Base-by-base conservation (phyloP, 306 rosid genomes). In the Spatholobus suberectus region DNA sequence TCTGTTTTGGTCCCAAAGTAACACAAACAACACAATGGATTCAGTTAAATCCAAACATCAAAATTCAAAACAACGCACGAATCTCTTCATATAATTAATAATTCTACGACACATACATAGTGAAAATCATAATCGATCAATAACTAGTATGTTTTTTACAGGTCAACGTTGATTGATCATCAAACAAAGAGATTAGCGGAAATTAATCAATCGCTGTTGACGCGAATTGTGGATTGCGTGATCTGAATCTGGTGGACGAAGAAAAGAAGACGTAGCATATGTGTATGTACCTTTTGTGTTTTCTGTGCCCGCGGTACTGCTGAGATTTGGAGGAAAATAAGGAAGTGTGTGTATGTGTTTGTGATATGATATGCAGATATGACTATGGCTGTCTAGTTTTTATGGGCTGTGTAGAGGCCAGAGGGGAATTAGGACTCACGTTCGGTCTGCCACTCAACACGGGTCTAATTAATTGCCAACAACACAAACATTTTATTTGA, bases 1-100 rank as follows among this genome's bases (percentile, higher is more conserved):
- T 87, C 94, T 93, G 90, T 5, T 40, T 37, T 26, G 14, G 69
- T 54, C 21, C 18, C 81, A 78, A 62, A n/a, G n/a, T n/a, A n/a
- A 46, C 29, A 49, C 21, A 65, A 4, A 37, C 3, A 75, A 70
- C 14, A 35, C 13, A 15, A 5, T 18, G 17, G 9, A 26, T 61
- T 61, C 62, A 63, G 24, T 63, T 40, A 18, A 32, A 15, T 70
- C 8, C 3, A 72, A 80, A 8, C 70, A 26, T 8, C 18, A 58
- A 65, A 35, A 35, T n/a, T 6, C 4, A 18, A 18, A 52, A 52
- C 63, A 46, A 46, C 63, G 35, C 41, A 67, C 9, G 8, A 35
- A 27, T 66, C 35, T 21, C n/a, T 54, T 79, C 69, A 20, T 27
- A 49, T 5, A 46, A 11, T 4, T 24, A 55, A 7, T 3, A 63